Evolutionary conservation across 805 yeast genomes (phyloP).

Genomic region (Danielia reshetovae): DNA sequence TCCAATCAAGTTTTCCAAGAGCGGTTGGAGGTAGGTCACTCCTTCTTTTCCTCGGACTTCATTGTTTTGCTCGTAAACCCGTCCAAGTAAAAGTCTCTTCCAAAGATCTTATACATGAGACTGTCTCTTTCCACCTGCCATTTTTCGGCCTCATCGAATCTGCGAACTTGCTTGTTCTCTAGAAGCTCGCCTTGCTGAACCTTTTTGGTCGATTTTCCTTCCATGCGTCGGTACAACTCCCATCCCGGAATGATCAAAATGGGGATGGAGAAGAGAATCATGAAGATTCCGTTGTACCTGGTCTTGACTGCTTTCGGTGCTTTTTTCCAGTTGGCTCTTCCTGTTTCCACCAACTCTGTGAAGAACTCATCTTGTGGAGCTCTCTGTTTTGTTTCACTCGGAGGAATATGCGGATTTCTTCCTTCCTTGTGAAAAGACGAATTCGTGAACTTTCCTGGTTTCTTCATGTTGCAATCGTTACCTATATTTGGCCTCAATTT

Average conservation of each 20-base stretch:
- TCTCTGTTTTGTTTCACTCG: slow-evolving; percentile 9
- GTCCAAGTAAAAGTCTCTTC: slow-evolving; percentile 39
- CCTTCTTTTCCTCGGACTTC: slow-evolving; percentile 9
- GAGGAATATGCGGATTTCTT: neutral
- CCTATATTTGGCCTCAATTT: neutral
- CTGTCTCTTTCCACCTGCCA: slow-evolving; percentile 38
- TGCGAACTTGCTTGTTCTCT: slow-evolving; percentile 26
- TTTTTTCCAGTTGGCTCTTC: slow-evolving; percentile 41
- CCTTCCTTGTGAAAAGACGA: slow-evolving; percentile 31
- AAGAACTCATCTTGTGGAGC: slow-evolving; percentile 30
- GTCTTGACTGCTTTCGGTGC: slow-evolving; percentile 36
- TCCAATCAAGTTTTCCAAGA: slow-evolving; percentile 10
- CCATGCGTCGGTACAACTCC: slow-evolving; percentile 33
- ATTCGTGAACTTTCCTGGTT: slow-evolving; percentile 20
- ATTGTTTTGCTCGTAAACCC: slow-evolving; percentile 43
- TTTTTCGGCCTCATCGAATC: slow-evolving; percentile 36
- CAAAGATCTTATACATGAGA: slow-evolving; percentile 35
- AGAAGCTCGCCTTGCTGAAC: slow-evolving; percentile 38
- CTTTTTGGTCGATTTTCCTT: slow-evolving; percentile 38
- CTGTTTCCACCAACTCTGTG: slow-evolving; percentile 35
- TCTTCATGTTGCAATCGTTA: slow-evolving; percentile 3
- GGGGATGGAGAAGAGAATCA: slow-evolving; percentile 38
- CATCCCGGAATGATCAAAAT: slow-evolving; percentile 28
- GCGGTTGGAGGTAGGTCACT: slow-evolving; percentile 10
- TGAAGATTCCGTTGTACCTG: slow-evolving; percentile 34